Evolutionary conservation across 805 yeast genomes (phyloP).

Genomic region (Cyberlindnera euphorbiae): DNA sequence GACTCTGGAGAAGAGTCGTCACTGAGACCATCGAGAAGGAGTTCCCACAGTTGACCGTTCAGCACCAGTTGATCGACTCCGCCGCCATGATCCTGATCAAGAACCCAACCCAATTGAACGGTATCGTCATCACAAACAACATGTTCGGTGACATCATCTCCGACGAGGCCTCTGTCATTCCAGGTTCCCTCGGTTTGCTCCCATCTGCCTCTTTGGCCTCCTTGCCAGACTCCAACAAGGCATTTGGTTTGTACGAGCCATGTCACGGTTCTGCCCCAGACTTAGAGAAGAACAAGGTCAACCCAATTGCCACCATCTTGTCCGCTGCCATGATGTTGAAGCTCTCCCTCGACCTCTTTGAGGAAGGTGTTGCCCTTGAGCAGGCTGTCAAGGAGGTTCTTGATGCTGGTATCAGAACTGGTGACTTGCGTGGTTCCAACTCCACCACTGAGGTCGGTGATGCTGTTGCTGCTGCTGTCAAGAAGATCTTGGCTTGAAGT

Average conservation of each 20-base stretch:
- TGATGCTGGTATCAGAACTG: constrained; percentile 84
- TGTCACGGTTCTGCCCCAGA: constrained; percentile 99
- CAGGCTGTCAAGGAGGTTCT: constrained; percentile 79
- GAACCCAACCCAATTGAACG: constrained; percentile 86
- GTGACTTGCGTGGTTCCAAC: constrained; percentile 81
- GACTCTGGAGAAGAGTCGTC: constrained; percentile 95
- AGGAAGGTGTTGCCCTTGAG: constrained; percentile 87
- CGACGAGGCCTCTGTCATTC: constrained; percentile 97
- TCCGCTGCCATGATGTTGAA: constrained; percentile 98
- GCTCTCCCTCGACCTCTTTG: constrained; percentile 74
- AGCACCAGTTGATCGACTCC: constrained; percentile 96
- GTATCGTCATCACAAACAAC: constrained; percentile 87
- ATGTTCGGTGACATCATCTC: constrained; percentile 98
- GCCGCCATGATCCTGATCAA: constrained; percentile 98
- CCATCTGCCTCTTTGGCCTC: constrained; percentile 95
- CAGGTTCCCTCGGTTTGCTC: constrained; percentile 92
- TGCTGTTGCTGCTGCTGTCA: constrained; percentile 76
- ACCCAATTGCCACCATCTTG: constrained; percentile 92
- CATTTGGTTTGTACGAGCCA: constrained; percentile 96
- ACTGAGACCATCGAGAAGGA: constrained; percentile 79
- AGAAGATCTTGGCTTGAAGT: constrained; percentile 39
- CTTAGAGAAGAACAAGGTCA: constrained; percentile 78
- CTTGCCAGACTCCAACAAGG: constrained; percentile 90
- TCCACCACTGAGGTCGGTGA: constrained; percentile 91
- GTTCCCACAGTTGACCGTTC: constrained; percentile 81